Conservation (phyloP, 2,329 filamentous ascomycete species). For the Colletotrichum aenigma region DNA sequence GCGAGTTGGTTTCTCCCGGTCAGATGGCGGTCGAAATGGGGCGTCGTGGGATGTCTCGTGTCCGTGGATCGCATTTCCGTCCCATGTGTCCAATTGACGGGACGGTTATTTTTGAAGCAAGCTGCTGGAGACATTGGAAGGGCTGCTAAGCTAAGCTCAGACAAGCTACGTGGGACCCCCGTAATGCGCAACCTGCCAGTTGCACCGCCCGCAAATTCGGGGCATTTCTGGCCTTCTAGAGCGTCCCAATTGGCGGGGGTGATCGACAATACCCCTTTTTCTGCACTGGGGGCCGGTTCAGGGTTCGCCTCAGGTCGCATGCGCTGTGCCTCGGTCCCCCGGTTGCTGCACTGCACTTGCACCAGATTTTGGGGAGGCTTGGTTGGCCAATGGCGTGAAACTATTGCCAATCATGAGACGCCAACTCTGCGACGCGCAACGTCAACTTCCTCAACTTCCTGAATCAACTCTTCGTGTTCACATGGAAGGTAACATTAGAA, state of each 20-base stretch:
- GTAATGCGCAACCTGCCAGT: not conserved
- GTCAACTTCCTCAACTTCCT: not conserved
- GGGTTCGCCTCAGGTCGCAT: not conserved
- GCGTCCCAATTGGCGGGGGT: not conserved
- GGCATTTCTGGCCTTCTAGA: not conserved
- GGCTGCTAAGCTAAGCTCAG: conserved; percentile 5
- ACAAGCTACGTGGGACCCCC: not conserved
- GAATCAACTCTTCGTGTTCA: not conserved
- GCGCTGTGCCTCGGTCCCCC: not conserved
- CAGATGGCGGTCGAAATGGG: not conserved
- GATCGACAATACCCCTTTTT: conserved; percentile 8
- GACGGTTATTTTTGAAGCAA: conserved; percentile 5
- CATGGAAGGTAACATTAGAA: not conserved
- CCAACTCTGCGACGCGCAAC: not conserved
- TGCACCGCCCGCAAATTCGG: not conserved
- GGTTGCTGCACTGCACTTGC: not conserved
- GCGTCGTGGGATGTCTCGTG: conserved; percentile 10
- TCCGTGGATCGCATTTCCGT: conserved; percentile 14
- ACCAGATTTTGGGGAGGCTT: not conserved
- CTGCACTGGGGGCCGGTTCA: not conserved
- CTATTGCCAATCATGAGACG: not conserved
- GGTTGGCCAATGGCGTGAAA: not conserved
- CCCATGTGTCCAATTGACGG: conserved; percentile 2
- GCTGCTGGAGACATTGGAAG: not conserved
- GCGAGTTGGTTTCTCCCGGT: not conserved